These are phyloP conservation scores for Aspergillus sparsus DNA, from an alignment of 495 filamentous ascomycete species.

Conservation along the genomic window DNA sequence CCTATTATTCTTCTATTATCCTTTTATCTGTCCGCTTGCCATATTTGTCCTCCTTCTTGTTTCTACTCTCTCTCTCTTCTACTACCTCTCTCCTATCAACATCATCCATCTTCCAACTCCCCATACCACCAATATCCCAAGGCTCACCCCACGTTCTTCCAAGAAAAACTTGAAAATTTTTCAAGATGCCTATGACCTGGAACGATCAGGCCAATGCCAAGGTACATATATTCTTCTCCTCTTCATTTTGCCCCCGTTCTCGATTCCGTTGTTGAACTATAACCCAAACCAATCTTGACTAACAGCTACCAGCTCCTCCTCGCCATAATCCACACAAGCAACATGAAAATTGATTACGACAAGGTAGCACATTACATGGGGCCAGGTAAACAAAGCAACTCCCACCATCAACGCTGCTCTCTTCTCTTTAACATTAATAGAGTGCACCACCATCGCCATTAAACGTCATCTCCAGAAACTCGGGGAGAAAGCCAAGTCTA, in stretches of 20 bases:
- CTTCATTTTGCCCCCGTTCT: not conserved
- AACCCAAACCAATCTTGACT: not conserved
- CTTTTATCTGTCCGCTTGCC: not conserved
- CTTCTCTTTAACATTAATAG: conserved; percentile 13
- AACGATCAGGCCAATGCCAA: conserved; percentile 29
- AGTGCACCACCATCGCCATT: conserved; percentile 33
- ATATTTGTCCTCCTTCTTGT: not conserved
- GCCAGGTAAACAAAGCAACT: conserved; percentile 19
- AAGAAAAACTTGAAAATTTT: not conserved
- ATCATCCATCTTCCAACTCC: not conserved
- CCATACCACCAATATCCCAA: not conserved
- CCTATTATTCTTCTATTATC: not conserved
- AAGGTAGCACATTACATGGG: conserved; percentile 33
- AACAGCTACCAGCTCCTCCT: conserved; percentile 30
- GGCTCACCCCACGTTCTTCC: not conserved
- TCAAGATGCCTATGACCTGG: conserved; percentile 32
- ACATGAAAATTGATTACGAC: conserved; percentile 24
- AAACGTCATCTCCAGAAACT: conserved; percentile 33
- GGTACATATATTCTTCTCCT: conserved; percentile 14
- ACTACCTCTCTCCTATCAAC: conserved; percentile 2
- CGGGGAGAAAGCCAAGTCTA: conserved; percentile 18
- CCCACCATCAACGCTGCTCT: not conserved
- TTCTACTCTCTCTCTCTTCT: not conserved
- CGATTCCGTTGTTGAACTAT: not conserved
- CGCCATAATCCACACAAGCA: conserved; percentile 25